Evolutionary conservation across 805 yeast species (phyloP).

Genomic region (Myxozyma udenii): DNA sequence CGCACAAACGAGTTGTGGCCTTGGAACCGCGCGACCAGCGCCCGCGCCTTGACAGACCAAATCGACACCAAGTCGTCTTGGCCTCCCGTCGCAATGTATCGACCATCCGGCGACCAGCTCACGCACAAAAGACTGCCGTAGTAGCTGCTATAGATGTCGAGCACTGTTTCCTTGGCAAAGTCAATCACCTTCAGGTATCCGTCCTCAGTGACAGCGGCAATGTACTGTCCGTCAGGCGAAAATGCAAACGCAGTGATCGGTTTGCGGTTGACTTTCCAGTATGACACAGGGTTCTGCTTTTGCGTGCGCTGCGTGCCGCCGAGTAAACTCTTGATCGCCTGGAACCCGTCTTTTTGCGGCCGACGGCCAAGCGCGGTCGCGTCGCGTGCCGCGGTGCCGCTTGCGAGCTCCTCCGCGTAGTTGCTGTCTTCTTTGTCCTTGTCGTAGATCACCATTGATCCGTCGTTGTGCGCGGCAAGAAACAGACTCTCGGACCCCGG

Average conservation of each 20-base stretch:
- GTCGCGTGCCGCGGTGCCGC: slow-evolving; percentile 8
- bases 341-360: slow-evolving; percentile 23
- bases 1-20: slow-evolving; percentile 57
- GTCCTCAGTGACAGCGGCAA: slow-evolving; percentile 60
- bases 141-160: slow-evolving; percentile 60
- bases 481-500: slow-evolving; percentile 46
- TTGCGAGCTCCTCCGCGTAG: slow-evolving; percentile 13
- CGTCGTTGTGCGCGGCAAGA: slow-evolving; percentile 61
- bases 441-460: slow-evolving; percentile 54
- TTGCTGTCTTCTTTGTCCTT: slow-evolving; percentile 48
- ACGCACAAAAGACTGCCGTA: slow-evolving; percentile 61
- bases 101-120: slow-evolving; percentile 56
- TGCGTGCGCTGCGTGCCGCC: slow-evolving; percentile 17
- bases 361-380: no score
- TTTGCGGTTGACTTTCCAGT: slow-evolving; percentile 58
- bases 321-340: slow-evolving; percentile 22
- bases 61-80: slow-evolving; percentile 52
- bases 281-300: slow-evolving; percentile 51
- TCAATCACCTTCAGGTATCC: slow-evolving; percentile 62
- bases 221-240: slow-evolving; percentile 45
- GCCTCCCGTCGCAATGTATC: slow-evolving; percentile 47
- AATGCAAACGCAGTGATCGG: slow-evolving; percentile 52
- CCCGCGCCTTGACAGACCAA: slow-evolving; percentile 40
- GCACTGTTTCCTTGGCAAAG: slow-evolving; percentile 42
- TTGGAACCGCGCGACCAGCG: slow-evolving; percentile 41